Evolutionary conservation across 768 basidiomycete genomes (phyloP), one percentile per base, ranked within the genome.

Genomic region (Tricholoma saponaceum): DNA sequence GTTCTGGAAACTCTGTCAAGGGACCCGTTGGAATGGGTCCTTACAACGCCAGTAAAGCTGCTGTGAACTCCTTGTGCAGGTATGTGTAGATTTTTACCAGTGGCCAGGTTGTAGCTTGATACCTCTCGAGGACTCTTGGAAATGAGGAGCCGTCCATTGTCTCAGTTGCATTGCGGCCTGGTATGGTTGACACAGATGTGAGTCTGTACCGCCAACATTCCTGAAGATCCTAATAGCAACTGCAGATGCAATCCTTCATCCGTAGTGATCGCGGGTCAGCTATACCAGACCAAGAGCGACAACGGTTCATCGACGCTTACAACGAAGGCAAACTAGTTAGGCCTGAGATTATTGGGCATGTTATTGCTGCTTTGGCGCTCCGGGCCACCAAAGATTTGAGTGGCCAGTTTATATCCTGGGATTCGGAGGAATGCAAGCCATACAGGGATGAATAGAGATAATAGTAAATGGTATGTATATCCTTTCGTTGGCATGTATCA

Each of bases 11-110:
- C 9, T 89, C 93, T 8, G 78, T 81, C 14, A 85, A 86, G 52
- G 82, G 79, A 14, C 79, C 70, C 1, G 70, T 83, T 5, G 87
- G 84, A 3, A 96, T 91, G 92, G 92, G 84, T 1, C 82, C 89
- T 1, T 93, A 92, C 69, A 90, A 83, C 59, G 87, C 94, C 10
- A 78, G 82, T 57, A 95, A 98, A 70, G 93, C 95, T 0, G 93
- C 92, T 1, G 79, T 94, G 84, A 97, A 95, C 70, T 89, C 87
- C 20, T 74, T 97, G 43, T 86, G 84, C 74, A 82, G 89, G 90
- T 87, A 66, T 30, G 67, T 61, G 56, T n/a, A n/a, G 5, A 22
- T n/a, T 20, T 43, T 5, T 37, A 13, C 32, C 65, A 52, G 18
- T 26, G 35, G 35, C 25, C 18, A 43, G 51, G 30, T 51, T 50